Evolutionary conservation across 345 rosid genomes (phyloP).

Genomic region (Arabidopsis thaliana): TAIR10.1 NC_003074.8:16432501-16433000

Average conservation of each 20-base stretch:
- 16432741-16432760: slow-evolving; percentile 53
- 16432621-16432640: slow-evolving; percentile 40
- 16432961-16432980: slow-evolving; percentile 37
- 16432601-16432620: slow-evolving; percentile 25
- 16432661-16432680: not conserved
- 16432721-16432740: slow-evolving; percentile 40
- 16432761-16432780: slow-evolving; percentile 43
- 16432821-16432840: slow-evolving; percentile 54
- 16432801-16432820: slow-evolving; percentile 48
- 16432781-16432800: slow-evolving; percentile 51
- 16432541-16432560: slow-evolving; percentile 43
- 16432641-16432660: slow-evolving; percentile 24
- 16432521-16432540: slow-evolving; percentile 43
- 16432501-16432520: slow-evolving; percentile 40
- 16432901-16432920: slow-evolving; percentile 50
- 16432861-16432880: slow-evolving; percentile 43
- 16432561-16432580: slow-evolving; percentile 45
- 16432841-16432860: slow-evolving; percentile 42
- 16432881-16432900: slow-evolving; percentile 30
- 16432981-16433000: slow-evolving; percentile 39
- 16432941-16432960: slow-evolving; percentile 42
- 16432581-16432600: slow-evolving; percentile 34
- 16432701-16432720: not conserved
- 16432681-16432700: not conserved
- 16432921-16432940: slow-evolving; percentile 40